Evolutionary conservation across 306 rosid genomes (phyloP), one percentile per base, ranked within the genome.

Genomic region (Cucurbita ficifolia): DNA sequence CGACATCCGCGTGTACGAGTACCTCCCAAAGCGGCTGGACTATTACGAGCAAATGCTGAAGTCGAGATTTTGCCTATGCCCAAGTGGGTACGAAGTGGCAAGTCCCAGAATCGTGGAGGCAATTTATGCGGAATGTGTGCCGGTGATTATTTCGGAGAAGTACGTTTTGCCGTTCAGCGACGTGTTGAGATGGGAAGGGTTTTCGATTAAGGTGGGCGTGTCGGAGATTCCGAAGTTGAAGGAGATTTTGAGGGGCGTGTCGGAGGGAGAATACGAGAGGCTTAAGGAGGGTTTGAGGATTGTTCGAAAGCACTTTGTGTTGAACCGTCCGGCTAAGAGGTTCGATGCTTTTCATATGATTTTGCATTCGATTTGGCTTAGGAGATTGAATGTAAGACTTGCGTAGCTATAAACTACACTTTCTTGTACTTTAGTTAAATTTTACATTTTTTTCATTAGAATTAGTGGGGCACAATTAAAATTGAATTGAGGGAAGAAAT

Each of bases 51-150:
- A 83, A 40, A 84, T 93, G 96, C 85, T 93, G 3, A 19, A 71
- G 46, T 90, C 98, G 72, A 93, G 81, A 85, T 93, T 86, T 36
- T 90, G 93, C 46, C 82, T 93, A 4, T 93, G 96, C 71, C 98
- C 98, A 1, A 93, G 96, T 50, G 96, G 96, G 52, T 72, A 79
- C 53, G 98, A 93, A 75, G 97, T 90, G 76, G 96, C 96, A 21
- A 93, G 96, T 79, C 98, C 96, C 0, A 88, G 98, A 76, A 79
- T 93, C 7, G 93, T 84, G 24, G 96, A 93, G 84, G 85, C 96
- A 74, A 86, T 93, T 74, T 75, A 58, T 18, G 77, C 70, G 0
- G 70, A 50, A 9, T 75, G 77, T 4, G 70, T 75, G 49, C 77
- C 77, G 2, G 77, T 75, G 17, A 33, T 75, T 8, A 17, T 75